Conservation (phyloP, 2,329 filamentous ascomycete species). For the Dactylonectria macrodidyma region DNA sequence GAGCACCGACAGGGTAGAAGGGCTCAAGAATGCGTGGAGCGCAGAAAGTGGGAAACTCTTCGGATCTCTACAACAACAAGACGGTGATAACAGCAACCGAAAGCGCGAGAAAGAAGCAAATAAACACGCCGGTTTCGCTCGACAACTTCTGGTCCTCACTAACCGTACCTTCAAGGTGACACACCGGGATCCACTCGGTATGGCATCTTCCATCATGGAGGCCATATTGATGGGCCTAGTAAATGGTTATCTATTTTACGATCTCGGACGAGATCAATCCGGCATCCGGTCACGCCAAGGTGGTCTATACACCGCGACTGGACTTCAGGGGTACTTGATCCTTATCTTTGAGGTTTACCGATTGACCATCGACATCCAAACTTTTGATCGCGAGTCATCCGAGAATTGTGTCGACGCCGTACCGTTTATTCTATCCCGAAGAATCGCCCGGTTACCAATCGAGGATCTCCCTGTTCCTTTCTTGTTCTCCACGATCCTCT, state of each 20-base stretch:
- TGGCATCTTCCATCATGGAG: slow-evolving; percentile 79
- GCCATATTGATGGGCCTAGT: slow-evolving; percentile 80
- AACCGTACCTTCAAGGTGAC: slow-evolving; percentile 79
- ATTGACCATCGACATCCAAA: slow-evolving; percentile 79
- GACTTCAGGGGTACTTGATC: slow-evolving; percentile 82
- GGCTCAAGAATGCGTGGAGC: slow-evolving; percentile 73
- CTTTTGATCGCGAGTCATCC: slow-evolving; percentile 82
- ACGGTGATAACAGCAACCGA: slow-evolving; percentile 14
- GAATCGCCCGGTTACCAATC: slow-evolving; percentile 77
- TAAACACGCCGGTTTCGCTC: slow-evolving; percentile 69
- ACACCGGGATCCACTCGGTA: slow-evolving; percentile 82
- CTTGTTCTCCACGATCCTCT: slow-evolving; percentile 79
- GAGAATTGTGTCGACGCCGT: slow-evolving; percentile 80
- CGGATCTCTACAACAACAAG: slow-evolving; percentile 28
- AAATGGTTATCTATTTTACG: slow-evolving; percentile 80
- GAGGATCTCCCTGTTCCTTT: slow-evolving; percentile 83
- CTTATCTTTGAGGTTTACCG: slow-evolving; percentile 84
- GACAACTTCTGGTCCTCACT: slow-evolving; percentile 77
- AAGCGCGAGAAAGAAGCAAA: slow-evolving; percentile 45
- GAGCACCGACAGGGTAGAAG: slow-evolving; percentile 72
- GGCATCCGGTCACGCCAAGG: slow-evolving; percentile 83
- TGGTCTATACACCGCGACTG: slow-evolving; percentile 79
- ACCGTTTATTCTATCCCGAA: slow-evolving; percentile 78
- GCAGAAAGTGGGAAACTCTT: slow-evolving; percentile 53
- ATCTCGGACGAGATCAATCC: slow-evolving; percentile 74